A percentile compares a stretch with the other conserved stretches of the same genome.
Conservation (phyloP, 495 filamentous ascomycete genomes). For the Penicillium odoratum region DNA sequence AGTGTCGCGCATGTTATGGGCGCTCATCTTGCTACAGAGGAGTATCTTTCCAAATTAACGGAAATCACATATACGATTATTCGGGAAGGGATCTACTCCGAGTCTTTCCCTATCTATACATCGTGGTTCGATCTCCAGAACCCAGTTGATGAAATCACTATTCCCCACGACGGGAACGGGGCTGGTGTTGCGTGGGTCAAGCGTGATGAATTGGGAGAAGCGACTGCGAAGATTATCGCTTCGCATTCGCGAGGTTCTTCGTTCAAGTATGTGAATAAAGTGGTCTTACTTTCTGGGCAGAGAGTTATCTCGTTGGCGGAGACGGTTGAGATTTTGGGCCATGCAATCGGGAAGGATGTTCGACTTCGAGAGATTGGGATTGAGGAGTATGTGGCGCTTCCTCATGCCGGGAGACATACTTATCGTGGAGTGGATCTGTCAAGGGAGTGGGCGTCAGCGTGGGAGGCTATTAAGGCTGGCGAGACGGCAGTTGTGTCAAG, state of each 20-base stretch:
- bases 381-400: conserved; percentile 41
- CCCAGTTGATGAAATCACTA: conserved; percentile 40
- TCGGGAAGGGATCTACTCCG: conserved; percentile 65
- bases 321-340: conserved; percentile 37
- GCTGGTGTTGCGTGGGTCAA: conserved; percentile 55
- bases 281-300: conserved; percentile 42
- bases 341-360: conserved; percentile 28
- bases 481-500: conserved; percentile 39
- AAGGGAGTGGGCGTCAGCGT: conserved; percentile 41
- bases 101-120: conserved; percentile 70
- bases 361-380: conserved; percentile 37
- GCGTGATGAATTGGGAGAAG: conserved; percentile 52
- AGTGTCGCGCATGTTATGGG: conserved; percentile 63
- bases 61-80: conserved; percentile 51
- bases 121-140: conserved; percentile 52
- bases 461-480: conserved; percentile 42
- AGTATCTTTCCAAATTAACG: conserved; percentile 46
- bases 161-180: conserved; percentile 49
- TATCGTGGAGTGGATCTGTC: conserved; percentile 31
- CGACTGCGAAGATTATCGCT: conserved; percentile 41
- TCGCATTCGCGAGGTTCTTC: conserved; percentile 21
- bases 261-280: conserved; percentile 36
- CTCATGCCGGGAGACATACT: conserved; percentile 30
- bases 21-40: conserved; percentile 64
- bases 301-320: conserved; percentile 39